Conservation (phyloP, 2,329 filamentous ascomycete species). For the Alternaria angustiovoidea region DNA sequence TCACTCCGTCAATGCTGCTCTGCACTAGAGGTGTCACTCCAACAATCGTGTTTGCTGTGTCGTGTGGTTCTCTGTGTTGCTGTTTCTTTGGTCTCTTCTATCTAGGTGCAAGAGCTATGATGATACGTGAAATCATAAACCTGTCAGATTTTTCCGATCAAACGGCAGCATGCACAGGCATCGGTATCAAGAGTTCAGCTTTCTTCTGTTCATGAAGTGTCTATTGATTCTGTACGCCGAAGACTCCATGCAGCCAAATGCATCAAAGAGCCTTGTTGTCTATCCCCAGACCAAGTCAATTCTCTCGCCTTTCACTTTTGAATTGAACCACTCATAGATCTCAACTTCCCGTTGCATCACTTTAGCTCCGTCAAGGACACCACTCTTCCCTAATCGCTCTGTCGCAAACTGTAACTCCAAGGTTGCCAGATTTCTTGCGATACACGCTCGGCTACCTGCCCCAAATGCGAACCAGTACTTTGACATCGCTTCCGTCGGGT, state of each 20-base stretch:
- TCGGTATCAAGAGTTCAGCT: background rate
- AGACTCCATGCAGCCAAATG: background rate
- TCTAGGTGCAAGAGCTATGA: background rate
- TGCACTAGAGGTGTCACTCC: background rate
- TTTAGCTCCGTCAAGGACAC: constrained; percentile 57
- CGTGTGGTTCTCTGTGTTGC: background rate
- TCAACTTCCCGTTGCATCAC: constrained; percentile 54
- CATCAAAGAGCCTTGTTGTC: background rate
- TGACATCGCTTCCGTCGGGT: constrained; percentile 42
- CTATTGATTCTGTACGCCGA: background rate
- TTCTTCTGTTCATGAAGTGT: background rate
- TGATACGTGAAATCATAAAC: background rate
- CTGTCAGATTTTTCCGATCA: background rate
- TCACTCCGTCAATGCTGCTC: background rate
- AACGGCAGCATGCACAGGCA: background rate
- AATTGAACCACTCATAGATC: constrained; percentile 66
- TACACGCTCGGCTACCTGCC: constrained; percentile 41
- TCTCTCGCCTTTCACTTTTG: constrained; percentile 59
- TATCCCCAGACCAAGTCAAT: constrained; percentile 51
- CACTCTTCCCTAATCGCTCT: constrained; percentile 53
- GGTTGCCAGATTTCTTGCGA: constrained; percentile 43
- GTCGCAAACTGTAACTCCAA: constrained; percentile 42
- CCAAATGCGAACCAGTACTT: constrained; percentile 44
- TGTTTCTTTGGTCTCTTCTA: background rate
- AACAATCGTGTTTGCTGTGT: background rate